Percentiles rank a stretch among this genome's conserved stretches.
phyloP scores from a whole-genome alignment of 139 green algal species.

The Chlamydomonas schloesseri region DNA sequence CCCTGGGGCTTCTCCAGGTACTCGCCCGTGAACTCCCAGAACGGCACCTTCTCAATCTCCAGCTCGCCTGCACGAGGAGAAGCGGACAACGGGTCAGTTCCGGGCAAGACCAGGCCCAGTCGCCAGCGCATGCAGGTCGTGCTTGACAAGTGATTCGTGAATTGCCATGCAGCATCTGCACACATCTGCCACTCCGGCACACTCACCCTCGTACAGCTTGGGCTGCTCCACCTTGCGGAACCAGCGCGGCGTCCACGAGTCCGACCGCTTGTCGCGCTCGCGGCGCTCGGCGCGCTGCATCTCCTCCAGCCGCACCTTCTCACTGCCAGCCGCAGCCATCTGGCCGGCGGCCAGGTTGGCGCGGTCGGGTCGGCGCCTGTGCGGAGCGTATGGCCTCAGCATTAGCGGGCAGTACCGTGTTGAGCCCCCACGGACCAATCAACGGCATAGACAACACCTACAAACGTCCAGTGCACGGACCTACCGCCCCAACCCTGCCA shows the following conservation, averaged over 20 bases:
- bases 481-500: too few relatives aligned
- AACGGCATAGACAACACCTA: too few relatives aligned
- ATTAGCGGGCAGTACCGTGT: too few relatives aligned
- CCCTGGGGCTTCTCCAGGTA: conserved; percentile 32
- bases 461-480: too few relatives aligned
- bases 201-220: conserved; percentile 42
- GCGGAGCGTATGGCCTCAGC: too few relatives aligned
- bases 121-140: too few relatives aligned
- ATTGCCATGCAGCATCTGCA: too few relatives aligned
- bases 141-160: too few relatives aligned
- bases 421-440: too few relatives aligned
- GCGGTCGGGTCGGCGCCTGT: conserved; percentile 76
- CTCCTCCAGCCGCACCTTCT: conserved; percentile 87
- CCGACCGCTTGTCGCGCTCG: conserved; percentile 69
- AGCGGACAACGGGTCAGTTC: too few relatives aligned
- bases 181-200: too few relatives aligned
- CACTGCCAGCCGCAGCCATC: conserved; percentile 64
- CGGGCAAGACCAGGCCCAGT: too few relatives aligned
- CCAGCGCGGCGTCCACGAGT: conserved; percentile 82
- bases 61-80: conserved; percentile 49
- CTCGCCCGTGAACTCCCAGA: conserved; percentile 54
- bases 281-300: conserved; percentile 80
- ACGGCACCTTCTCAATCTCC: conserved; percentile 52
- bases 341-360: conserved; percentile 67
- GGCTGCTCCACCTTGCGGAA: conserved; percentile 62